Base-by-base conservation (phyloP, 1,284 basidiomycete species). In the Pseudozyma thailandica region DNA sequence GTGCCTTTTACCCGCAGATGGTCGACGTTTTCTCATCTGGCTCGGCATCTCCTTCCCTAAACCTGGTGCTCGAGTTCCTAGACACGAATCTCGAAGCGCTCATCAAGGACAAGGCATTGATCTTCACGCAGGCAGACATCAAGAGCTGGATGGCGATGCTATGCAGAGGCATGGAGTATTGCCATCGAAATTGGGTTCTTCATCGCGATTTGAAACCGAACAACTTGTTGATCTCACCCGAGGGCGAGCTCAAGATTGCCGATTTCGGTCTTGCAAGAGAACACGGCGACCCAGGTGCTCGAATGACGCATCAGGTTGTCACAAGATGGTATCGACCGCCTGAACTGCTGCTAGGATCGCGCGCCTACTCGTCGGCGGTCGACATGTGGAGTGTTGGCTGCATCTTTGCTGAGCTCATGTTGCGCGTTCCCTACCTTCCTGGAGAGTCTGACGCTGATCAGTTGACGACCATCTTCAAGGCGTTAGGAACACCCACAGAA, bases 61-160 rank as follows among this genome's bases (percentile, higher is more conserved):
- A 98, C 82, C 89, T 99, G 42, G 96, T 99, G 21, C 88, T 99
- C 21, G 96, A 99, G 83, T 98, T 95, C 84, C 87, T 98, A 46
- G 92, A 96, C 75, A 94, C 92, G n/a, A 95, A 98, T 84, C 87
- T 99, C 27, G 96, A 99, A 84, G 92, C 92, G 77, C 90, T 98
- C 72, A 97, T 99, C 84, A 93, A 93, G 82, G 94, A 98, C 84
- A 88, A 92, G 43, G 87, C 89, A 2, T 88, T 96, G 48, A 91
- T 97, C 31, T 98, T 98, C 83, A 87, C 94, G 21, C 92, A 93
- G 7, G 92, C 92, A 0, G 95, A 99, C 83, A 95, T 98, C 85
- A 99, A 99, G 84, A 91, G 91, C 77, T 99, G 96, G 96, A 94
- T 96, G 89, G 92, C 92, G 16, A 98, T 98, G 96, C 92, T 92